A percentile compares a stretch with the other conserved stretches of the same genome.
Conservation (phyloP, 768 basidiomycete genomes). For the Scleroderma citrinum region DNA sequence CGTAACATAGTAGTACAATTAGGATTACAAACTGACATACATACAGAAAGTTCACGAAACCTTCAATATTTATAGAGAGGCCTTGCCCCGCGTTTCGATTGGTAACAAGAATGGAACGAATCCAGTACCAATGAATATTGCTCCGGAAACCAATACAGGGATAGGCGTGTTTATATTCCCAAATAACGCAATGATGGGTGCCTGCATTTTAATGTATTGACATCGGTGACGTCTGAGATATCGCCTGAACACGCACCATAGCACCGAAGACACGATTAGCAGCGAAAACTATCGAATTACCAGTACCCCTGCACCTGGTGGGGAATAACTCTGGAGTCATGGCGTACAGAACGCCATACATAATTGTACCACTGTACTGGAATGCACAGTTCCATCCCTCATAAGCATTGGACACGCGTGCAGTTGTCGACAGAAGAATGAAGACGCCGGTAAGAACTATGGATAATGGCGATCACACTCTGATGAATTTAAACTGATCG, state of each 20-base stretch:
- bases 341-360: too few relatives aligned
- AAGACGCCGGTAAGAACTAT: slow-evolving; percentile 49
- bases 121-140: too few relatives aligned
- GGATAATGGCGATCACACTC: not conserved
- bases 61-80: slow-evolving; percentile 38
- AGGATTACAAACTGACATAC: too few relatives aligned
- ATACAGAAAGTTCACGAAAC: too few relatives aligned
- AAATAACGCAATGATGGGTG: slow-evolving; percentile 46
- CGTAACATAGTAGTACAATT: too few relatives aligned
- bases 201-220: slow-evolving; percentile 21
- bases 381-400: too few relatives aligned
- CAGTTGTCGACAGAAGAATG: slow-evolving; percentile 52
- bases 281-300: slow-evolving; percentile 46
- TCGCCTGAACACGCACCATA: slow-evolving; percentile 35
- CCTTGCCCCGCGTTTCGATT: too few relatives aligned
- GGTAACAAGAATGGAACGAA: too few relatives aligned
- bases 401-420: slow-evolving; percentile 50
- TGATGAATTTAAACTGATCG: not conserved
- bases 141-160: slow-evolving; percentile 54
- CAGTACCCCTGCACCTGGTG: slow-evolving; percentile 48
- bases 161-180: slow-evolving; percentile 41
- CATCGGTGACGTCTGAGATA: not conserved
- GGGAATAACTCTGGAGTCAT: too few relatives aligned
- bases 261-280: slow-evolving; percentile 56
- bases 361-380: too few relatives aligned